phyloP scores from a whole-genome alignment of 2,329 filamentous ascomycete genomes.

The Dryadomyces quercivorus region DNA sequence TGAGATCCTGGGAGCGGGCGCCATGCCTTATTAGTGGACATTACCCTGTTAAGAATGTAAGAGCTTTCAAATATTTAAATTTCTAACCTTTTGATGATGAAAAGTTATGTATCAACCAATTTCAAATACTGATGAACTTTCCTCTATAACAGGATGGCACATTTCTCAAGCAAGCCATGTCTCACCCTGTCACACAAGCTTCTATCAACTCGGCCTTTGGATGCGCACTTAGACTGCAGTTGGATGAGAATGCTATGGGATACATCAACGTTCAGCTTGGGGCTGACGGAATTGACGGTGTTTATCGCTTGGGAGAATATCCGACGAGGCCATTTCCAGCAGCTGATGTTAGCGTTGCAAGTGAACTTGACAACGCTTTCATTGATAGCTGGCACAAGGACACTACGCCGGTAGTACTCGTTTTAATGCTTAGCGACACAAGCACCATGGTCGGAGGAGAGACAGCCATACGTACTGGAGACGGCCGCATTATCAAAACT shows the following conservation, averaged over 20 bases:
- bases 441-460: slow-evolving; percentile 10
- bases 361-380: not conserved
- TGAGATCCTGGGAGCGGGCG: slow-evolving; percentile 9
- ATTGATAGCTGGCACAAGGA: slow-evolving; percentile 11
- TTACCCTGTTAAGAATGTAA: slow-evolving; percentile 5
- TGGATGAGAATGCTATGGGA: slow-evolving; percentile 10
- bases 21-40: slow-evolving; percentile 11
- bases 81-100: not conserved
- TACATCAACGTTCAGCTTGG: slow-evolving; percentile 11
- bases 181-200: slow-evolving; percentile 4
- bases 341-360: not conserved
- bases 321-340: slow-evolving; percentile 4
- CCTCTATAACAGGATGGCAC: slow-evolving; percentile 1
- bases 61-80: not conserved
- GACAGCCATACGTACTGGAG: slow-evolving; percentile 8
- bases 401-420: slow-evolving; percentile 7
- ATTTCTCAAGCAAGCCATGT: slow-evolving; percentile 7
- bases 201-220: slow-evolving; percentile 6
- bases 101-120: not conserved
- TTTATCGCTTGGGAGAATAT: slow-evolving; percentile 6
- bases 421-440: slow-evolving; percentile 11
- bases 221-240: slow-evolving; percentile 3
- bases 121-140: not conserved
- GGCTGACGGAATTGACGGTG: slow-evolving; percentile 8
- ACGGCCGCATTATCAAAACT: slow-evolving; percentile 6